phyloP scores from a whole-genome alignment of 768 basidiomycete species.

The Serendipita sp. region DNA sequence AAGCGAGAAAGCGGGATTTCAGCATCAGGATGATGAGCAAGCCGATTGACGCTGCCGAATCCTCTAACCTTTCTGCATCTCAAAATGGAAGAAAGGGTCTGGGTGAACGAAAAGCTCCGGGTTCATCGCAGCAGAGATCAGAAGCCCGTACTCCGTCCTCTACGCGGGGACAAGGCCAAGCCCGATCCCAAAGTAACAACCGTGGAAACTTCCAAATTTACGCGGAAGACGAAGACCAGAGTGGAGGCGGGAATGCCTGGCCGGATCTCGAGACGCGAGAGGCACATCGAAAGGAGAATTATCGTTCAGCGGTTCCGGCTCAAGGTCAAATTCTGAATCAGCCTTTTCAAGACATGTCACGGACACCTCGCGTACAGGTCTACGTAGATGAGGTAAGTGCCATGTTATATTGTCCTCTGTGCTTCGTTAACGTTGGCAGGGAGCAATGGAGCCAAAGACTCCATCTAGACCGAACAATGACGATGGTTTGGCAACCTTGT shows the following conservation, averaged over 20 bases:
- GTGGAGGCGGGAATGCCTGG: neutral
- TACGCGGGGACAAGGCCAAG: constrained; percentile 9
- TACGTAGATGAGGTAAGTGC: constrained; percentile 1
- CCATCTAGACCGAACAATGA: neutral
- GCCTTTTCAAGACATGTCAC: neutral
- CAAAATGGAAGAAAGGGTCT: neutral
- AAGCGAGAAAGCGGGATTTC: constrained; percentile 67
- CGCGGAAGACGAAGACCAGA: neutral
- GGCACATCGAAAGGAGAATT: constrained; percentile 2
- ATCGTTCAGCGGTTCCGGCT: neutral
- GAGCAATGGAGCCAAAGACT: neutral
- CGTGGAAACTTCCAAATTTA: neutral
- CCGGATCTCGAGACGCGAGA: neutral
- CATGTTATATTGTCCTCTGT: no score
- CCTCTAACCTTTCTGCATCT: neutral
- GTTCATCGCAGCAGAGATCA: neutral
- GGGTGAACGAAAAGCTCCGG: neutral
- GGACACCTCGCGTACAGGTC: neutral
- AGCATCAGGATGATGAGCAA: constrained; percentile 34
- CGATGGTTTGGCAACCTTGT: neutral
- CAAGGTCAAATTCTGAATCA: constrained; percentile 2
- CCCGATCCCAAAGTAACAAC: neutral
- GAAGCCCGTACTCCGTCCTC: neutral
- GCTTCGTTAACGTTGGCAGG: neutral
- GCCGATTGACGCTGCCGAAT: neutral